Evolutionary conservation across 2,329 filamentous ascomycete species (phyloP).

Genomic region (Thielaviopsis punctulata): DNA sequence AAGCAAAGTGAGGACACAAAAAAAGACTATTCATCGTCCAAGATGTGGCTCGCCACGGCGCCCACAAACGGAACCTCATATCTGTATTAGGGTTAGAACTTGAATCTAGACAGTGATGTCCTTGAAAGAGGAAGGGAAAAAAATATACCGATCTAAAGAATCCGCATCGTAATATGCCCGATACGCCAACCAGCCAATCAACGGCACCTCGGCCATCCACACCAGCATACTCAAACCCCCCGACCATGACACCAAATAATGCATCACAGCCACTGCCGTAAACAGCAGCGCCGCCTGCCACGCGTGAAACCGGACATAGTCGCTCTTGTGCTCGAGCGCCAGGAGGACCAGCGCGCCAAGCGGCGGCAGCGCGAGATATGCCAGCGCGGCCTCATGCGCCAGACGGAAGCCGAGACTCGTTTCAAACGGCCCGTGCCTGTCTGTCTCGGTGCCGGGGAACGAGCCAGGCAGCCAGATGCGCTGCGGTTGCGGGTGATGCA

Average conservation of each 20-base stretch:
- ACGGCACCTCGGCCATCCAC: constrained; percentile 53
- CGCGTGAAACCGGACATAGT: constrained; percentile 94
- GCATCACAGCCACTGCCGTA: constrained; percentile 54
- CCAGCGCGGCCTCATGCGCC: constrained; percentile 78
- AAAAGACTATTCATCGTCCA: constrained; percentile 55
- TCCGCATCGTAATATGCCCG: constrained; percentile 74
- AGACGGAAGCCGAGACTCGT: constrained; percentile 75
- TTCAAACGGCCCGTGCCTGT: constrained; percentile 66
- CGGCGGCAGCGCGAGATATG: constrained; percentile 73
- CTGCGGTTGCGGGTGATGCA: constrained; percentile 32
- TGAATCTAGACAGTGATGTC: not conserved
- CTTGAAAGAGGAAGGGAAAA: constrained; percentile 26
- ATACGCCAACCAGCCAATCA: constrained; percentile 61
- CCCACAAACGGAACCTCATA: constrained; percentile 84
- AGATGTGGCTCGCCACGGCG: constrained; percentile 65
- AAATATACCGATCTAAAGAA: constrained; percentile 39
- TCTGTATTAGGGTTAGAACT: constrained; percentile 24
- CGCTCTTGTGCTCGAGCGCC: constrained; percentile 81
- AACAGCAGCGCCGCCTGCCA: constrained; percentile 87
- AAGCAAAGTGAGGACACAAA: not conserved
- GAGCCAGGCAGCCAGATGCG: constrained; percentile 18
- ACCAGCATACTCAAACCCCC: constrained; percentile 69
- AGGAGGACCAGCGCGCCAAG: constrained; percentile 71
- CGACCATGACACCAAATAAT: constrained; percentile 77
- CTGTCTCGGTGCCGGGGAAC: constrained; percentile 23